phyloP scores from a whole-genome alignment of 352 stramenopile species.

The Sclerospora graminicola region DNA sequence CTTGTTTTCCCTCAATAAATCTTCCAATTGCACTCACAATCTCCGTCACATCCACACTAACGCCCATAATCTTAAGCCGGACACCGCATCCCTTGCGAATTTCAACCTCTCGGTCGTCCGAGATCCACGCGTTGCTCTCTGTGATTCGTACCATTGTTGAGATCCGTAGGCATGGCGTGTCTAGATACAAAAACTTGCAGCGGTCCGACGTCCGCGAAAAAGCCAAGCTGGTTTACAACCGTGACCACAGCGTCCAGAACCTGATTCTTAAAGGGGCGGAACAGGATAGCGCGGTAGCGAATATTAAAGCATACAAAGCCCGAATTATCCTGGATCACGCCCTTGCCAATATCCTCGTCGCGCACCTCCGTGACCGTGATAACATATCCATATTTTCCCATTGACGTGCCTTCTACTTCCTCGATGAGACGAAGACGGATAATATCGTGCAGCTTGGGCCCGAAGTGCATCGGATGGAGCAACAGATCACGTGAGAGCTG shows the following conservation, averaged over 20 bases:
- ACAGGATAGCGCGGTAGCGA: conserved; percentile 93
- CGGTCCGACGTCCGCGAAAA: conserved; percentile 94
- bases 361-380: conserved; percentile 95
- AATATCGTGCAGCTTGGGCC: conserved; percentile 92
- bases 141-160: conserved; percentile 92
- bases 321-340: conserved; percentile 97
- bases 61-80: conserved; percentile 94
- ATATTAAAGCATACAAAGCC: conserved; percentile 95
- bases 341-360: conserved; percentile 94
- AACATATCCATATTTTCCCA: conserved; percentile 95
- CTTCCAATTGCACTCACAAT: conserved; percentile 40
- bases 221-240: conserved; percentile 93
- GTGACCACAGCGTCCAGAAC: conserved; percentile 95
- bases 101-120: conserved; percentile 94
- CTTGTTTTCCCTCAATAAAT: conserved; percentile 1
- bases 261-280: conserved; percentile 96
- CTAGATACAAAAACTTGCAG: conserved; percentile 96
- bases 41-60: conserved; percentile 94
- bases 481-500: conserved; percentile 88
- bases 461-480: conserved; percentile 93
- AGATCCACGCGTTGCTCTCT: conserved; percentile 97
- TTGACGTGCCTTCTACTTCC: conserved; percentile 92
- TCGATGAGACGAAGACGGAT: conserved; percentile 94
- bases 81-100: conserved; percentile 94
- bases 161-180: conserved; percentile 91